Evolutionary conservation across 768 basidiomycete genomes (phyloP).

Genomic region (Boletellus emodensis): DNA sequence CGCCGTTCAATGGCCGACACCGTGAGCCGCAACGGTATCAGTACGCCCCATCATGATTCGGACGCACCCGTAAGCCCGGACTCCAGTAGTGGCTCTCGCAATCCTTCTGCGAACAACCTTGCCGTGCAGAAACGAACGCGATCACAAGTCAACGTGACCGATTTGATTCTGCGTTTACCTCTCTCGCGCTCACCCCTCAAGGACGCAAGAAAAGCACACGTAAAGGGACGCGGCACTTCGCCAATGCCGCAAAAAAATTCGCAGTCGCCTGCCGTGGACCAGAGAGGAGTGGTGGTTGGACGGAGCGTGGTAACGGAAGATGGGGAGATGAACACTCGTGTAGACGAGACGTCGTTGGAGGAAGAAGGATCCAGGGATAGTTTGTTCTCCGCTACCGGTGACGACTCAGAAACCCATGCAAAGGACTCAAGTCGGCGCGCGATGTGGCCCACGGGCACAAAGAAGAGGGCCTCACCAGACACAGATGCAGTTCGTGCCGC

Average conservation of each 20-base stretch:
- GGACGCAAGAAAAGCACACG: constrained; percentile 39
- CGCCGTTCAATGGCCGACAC: constrained; percentile 15
- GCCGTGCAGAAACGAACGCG: constrained; percentile 36
- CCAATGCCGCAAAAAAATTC: constrained; percentile 5
- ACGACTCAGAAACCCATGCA: neutral
- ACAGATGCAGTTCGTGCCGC: constrained; percentile 7
- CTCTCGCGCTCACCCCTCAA: constrained; percentile 50
- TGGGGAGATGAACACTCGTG: neutral
- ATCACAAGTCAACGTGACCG: constrained; percentile 48
- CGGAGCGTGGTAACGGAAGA: neutral
- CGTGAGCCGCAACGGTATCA: constrained; percentile 6
- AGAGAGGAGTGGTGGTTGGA: neutral
- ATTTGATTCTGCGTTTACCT: constrained; percentile 44
- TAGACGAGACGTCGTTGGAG: constrained; percentile 2
- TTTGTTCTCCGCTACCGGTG: constrained; percentile 27
- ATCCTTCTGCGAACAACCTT: neutral
- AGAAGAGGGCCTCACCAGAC: constrained; percentile 32
- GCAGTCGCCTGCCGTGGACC: neutral
- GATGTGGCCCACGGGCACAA: constrained; percentile 10
- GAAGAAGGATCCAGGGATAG: constrained; percentile 36
- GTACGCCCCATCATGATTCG: constrained; percentile 4
- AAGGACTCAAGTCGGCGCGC: neutral
- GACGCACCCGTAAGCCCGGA: constrained; percentile 1
- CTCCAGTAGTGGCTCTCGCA: neutral
- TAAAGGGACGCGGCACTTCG: constrained; percentile 25